Base-by-base conservation (phyloP, 257 asterid species). In the Eucommia ulmoides region DNA sequence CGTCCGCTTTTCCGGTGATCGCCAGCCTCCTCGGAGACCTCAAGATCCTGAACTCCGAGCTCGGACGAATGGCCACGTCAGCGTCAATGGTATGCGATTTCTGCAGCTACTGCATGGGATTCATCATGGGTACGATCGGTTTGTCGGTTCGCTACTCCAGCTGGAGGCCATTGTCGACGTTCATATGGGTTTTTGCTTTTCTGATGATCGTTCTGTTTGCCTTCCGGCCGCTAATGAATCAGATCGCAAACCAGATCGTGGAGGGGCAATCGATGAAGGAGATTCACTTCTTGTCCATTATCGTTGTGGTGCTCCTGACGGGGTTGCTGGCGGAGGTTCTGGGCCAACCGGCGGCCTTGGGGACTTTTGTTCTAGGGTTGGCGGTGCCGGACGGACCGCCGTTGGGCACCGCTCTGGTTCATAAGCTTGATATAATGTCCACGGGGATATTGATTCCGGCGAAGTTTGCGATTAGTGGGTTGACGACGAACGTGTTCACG, bases 31-130 rank as follows among this genome's bases (percentile, higher is more conserved):
- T 82, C 0, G 23, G 58, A 1, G 93, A 82, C 22, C 88, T 82
- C 20, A 68, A 82, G 45, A 67, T 82, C 23, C 76, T 82, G 25
- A 82, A 79, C 64, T 82, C 88, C 0, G 83, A 82, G 22, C 44
- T 82, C 1, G 93, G 93, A 0, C 24, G 88, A 25, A 22, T 74
- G 6, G 88, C 93, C 15, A 71, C 85, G 2, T 49, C 69, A 4
- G 71, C 83, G 0, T 53, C 85, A 8, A 22, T 72, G 20, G 71
- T 71, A 6, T 44, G 71, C 14, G 93, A 79, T 29, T 5, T 45
- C 1, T 74, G 72, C 64, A 67, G 54, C 48, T 82, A 67, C 45
- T 1, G 44, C 0, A 7, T 65, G 21, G 59, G 65, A 1, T 1
- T 57, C 1, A 0, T 59, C 22, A 0, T 67, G 14, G 54, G 67